A percentile compares a stretch with the other conserved stretches of the same genome.
These are phyloP conservation scores for Pyricularia grisea DNA, from an alignment of 2,329 filamentous ascomycete species.

Conservation along the genomic window DNA sequence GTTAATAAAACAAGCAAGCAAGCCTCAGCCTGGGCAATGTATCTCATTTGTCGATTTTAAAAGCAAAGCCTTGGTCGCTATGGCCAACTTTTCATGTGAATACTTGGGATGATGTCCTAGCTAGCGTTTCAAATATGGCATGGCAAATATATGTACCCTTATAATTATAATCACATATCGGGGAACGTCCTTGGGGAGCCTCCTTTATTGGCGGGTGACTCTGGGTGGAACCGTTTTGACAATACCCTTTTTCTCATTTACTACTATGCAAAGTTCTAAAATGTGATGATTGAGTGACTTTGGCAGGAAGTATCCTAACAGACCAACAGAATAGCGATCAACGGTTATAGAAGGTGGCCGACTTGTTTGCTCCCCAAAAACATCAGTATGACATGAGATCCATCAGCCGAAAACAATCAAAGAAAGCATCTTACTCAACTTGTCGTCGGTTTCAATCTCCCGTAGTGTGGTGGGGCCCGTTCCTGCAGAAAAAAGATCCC, in stretches of 20 bases:
- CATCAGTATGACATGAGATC: too few relatives aligned
- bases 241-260: too few relatives aligned
- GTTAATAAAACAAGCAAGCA: slow-evolving; percentile 1
- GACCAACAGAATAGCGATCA: too few relatives aligned
- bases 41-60: slow-evolving; percentile 21
- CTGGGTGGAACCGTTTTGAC: not conserved
- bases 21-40: not conserved
- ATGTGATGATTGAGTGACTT: not conserved
- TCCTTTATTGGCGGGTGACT: not conserved
- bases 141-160: slow-evolving; percentile 22
- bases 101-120: slow-evolving; percentile 9
- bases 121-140: slow-evolving; percentile 9
- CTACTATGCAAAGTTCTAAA: not conserved
- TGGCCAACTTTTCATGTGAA: slow-evolving; percentile 18
- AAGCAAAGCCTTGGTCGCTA: slow-evolving; percentile 28
- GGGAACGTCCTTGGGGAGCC: not conserved
- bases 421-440: not conserved
- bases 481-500: not conserved
- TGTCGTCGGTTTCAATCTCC: not conserved
- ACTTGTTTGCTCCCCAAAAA: too few relatives aligned
- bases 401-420: not conserved
- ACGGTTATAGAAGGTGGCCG: too few relatives aligned
- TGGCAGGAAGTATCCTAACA: too few relatives aligned
- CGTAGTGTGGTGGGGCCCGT: not conserved
- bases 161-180: slow-evolving; percentile 41